Conservation (phyloP, 805 yeast genomes). For the Cyberlindnera subsufficiens region DNA sequence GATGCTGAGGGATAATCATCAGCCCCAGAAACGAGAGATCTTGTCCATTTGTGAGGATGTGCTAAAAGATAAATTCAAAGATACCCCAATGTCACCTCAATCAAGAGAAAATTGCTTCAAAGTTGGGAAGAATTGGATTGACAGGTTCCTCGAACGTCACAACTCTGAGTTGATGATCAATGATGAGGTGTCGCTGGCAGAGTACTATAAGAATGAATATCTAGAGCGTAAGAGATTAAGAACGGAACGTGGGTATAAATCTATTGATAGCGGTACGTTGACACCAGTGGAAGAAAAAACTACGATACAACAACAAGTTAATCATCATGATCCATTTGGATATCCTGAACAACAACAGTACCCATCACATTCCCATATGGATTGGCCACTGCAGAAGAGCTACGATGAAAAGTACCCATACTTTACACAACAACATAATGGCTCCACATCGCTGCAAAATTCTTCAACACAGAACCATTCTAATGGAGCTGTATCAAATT, state of each 20-base stretch:
- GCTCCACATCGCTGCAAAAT: not conserved
- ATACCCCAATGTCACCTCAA: conserved; percentile 6
- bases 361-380: conserved; percentile 2
- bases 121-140: conserved; percentile 27
- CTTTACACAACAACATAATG: not conserved
- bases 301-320: conserved; percentile 2
- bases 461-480: conserved; percentile 3
- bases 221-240: conserved; percentile 21
- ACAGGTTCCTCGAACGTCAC: conserved; percentile 24
- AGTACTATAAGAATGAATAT: conserved; percentile 24
- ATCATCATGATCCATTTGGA: conserved; percentile 1
- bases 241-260: conserved; percentile 17
- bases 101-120: conserved; percentile 14
- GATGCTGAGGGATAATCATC: conserved; percentile 18
- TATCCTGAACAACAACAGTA: conserved; percentile 7
- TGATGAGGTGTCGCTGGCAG: conserved; percentile 17
- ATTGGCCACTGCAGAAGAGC: not conserved
- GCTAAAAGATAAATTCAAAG: conserved; percentile 18
- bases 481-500: conserved; percentile 2
- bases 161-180: conserved; percentile 21
- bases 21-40: conserved; percentile 23
- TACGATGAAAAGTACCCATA: not conserved
- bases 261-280: not conserved
- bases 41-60: conserved; percentile 19
- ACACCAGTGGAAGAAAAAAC: conserved; percentile 13